Evolutionary conservation across 148 eudicot genomes (phyloP).

Genomic region (Rhododendron griersonianum): DNA sequence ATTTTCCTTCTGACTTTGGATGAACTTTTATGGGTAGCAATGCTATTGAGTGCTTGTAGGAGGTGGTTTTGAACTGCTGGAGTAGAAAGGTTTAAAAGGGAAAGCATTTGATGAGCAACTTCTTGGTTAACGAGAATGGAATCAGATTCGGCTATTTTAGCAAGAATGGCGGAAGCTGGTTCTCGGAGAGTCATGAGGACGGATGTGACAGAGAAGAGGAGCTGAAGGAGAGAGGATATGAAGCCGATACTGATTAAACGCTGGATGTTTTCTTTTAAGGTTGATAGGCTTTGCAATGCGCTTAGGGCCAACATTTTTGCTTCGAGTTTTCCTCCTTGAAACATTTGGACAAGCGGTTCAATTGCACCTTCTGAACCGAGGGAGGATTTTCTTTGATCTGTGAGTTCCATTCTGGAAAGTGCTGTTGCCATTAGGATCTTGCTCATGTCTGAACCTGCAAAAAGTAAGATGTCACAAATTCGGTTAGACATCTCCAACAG

Average conservation of each 20-base stretch:
- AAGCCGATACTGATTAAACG: slow-evolving; percentile 52
- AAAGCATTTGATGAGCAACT: slow-evolving; percentile 77
- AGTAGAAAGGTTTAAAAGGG: slow-evolving; percentile 61
- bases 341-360: slow-evolving; percentile 75
- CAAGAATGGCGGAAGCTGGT: slow-evolving; percentile 75
- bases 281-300: slow-evolving; percentile 63
- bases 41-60: slow-evolving; percentile 60
- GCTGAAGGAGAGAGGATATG: slow-evolving; percentile 68
- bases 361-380: slow-evolving; percentile 75
- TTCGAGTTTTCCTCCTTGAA: slow-evolving; percentile 76
- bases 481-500: not conserved
- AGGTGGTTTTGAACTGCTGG: slow-evolving; percentile 56
- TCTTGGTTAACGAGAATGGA: slow-evolving; percentile 51
- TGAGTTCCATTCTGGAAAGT: slow-evolving; percentile 69
- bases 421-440: slow-evolving; percentile 86
- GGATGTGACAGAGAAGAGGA: slow-evolving; percentile 90
- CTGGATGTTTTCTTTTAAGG: slow-evolving; percentile 42
- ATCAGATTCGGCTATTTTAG: slow-evolving; percentile 56
- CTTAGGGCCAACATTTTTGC: slow-evolving; percentile 67
- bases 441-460: slow-evolving; percentile 88
- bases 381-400: slow-evolving; percentile 56
- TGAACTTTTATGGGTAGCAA: slow-evolving; percentile 46
- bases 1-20: slow-evolving; percentile 46
- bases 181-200: slow-evolving; percentile 81
- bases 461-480: not conserved